These are phyloP conservation scores for Crucibulum laeve DNA, from an alignment of 768 basidiomycete species.

Conservation along the genomic window DNA sequence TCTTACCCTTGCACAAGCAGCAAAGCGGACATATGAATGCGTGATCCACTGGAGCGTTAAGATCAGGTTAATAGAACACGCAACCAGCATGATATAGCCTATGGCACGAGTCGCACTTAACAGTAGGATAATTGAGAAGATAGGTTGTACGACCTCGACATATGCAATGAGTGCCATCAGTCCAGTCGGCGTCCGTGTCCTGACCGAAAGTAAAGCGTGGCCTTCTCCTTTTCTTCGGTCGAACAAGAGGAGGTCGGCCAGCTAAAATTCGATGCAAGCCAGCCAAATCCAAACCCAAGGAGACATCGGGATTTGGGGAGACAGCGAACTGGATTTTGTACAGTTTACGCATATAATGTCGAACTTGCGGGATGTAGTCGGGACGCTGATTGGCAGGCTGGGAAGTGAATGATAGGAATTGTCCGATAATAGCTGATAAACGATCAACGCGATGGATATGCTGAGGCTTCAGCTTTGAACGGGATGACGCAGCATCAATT, in stretches of 20 bases:
- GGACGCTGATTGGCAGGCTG: constrained; percentile 67
- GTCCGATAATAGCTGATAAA: constrained; percentile 68
- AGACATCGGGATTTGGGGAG: constrained; percentile 74
- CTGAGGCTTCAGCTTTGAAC: too few species aligned
- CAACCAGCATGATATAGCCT: constrained; percentile 71
- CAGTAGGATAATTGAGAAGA: constrained; percentile 54
- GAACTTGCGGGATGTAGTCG: constrained; percentile 77
- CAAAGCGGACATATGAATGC: too few species aligned
- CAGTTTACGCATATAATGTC: constrained; percentile 88
- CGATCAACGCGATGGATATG: constrained; percentile 77
- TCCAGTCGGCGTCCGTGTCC: constrained; percentile 70
- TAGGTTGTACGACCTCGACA: constrained; percentile 68
- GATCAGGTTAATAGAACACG: constrained; percentile 75
- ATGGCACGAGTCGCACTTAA: constrained; percentile 64
- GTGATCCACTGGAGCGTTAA: too few species aligned
- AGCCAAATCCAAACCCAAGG: constrained; percentile 79
- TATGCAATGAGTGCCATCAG: constrained; percentile 75
- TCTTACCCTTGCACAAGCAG: too few species aligned
- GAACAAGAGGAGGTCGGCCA: constrained; percentile 46
- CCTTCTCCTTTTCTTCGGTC: constrained; percentile 54
- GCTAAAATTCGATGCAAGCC: constrained; percentile 80
- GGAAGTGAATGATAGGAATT: constrained; percentile 72
- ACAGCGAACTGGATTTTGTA: constrained; percentile 90
- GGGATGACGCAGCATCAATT: too few species aligned
- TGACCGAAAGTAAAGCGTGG: constrained; percentile 71